These are phyloP conservation scores for Phycomyces blakesleeanus DNA, from an alignment of 192 early-diverging fungal species.

Conservation along the genomic window DNA sequence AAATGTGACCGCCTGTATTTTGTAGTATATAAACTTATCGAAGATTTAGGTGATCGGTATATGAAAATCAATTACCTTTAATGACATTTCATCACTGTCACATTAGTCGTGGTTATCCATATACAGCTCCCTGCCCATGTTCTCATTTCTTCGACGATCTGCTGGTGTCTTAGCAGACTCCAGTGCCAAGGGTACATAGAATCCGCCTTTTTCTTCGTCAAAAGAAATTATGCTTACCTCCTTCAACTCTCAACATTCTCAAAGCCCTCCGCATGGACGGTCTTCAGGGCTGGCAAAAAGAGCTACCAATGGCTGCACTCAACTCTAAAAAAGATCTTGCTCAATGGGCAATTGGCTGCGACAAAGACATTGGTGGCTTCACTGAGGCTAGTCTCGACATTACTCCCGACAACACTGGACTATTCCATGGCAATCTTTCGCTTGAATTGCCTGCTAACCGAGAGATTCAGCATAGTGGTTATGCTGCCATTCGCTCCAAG, in stretches of 20 bases:
- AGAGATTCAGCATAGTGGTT: conserved; percentile 78
- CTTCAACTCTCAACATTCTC: not conserved
- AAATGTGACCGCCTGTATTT: no score
- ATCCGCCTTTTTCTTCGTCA: not conserved
- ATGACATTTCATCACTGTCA: no score
- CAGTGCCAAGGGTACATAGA: conserved; percentile 23
- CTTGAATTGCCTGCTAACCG: conserved; percentile 69
- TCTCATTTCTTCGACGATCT: conserved; percentile 31
- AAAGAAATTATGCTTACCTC: not conserved
- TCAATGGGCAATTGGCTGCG: conserved; percentile 79
- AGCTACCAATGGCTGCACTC: conserved; percentile 67
- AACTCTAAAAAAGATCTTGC: conserved; percentile 61
- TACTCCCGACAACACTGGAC: conserved; percentile 52
- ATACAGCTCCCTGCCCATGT: conserved; percentile 19
- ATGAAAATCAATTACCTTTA: no score
- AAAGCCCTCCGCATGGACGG: conserved; percentile 36
- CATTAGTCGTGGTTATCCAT: no score
- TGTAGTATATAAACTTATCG: no score
- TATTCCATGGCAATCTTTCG: conserved; percentile 82
- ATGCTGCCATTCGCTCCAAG: conserved; percentile 85
- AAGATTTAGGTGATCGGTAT: no score
- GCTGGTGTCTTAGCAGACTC: conserved; percentile 29
- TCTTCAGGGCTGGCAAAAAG: conserved; percentile 60
- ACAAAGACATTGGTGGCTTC: conserved; percentile 86
- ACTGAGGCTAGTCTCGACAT: conserved; percentile 75